Evolutionary conservation across 2,329 filamentous ascomycete genomes (phyloP).

Genomic region (Dothistroma septosporum): DNA sequence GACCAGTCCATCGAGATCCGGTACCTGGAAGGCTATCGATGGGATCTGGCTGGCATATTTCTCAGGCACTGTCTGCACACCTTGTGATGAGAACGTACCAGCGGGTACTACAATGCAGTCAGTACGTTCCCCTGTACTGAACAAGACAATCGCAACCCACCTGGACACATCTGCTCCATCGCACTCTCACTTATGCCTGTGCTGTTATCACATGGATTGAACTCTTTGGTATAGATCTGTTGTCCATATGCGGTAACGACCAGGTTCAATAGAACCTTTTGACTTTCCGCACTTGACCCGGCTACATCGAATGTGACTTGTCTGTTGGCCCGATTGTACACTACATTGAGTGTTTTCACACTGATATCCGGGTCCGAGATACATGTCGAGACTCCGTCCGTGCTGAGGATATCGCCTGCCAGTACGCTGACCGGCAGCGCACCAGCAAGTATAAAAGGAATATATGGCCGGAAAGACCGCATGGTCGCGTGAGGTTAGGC

Average conservation of each 20-base stretch:
- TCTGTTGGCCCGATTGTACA: slow-evolving; percentile 71
- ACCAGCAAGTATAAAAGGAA: slow-evolving; percentile 31
- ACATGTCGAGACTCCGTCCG: slow-evolving; percentile 75
- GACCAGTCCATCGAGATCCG: slow-evolving; percentile 82
- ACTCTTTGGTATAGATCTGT: slow-evolving; percentile 70
- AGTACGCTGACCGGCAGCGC: slow-evolving; percentile 49
- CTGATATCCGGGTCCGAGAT: slow-evolving; percentile 56
- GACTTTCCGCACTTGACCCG: slow-evolving; percentile 66
- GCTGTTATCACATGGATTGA: slow-evolving; percentile 70
- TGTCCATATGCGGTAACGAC: slow-evolving; percentile 80
- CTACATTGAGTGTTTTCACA: slow-evolving; percentile 70
- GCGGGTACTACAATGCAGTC: slow-evolving; percentile 57
- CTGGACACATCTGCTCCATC: slow-evolving; percentile 76
- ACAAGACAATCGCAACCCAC: slow-evolving; percentile 44
- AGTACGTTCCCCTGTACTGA: slow-evolving; percentile 4
- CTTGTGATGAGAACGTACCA: slow-evolving; percentile 68
- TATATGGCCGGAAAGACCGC: slow-evolving; percentile 26
- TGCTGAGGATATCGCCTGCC: slow-evolving; percentile 70
- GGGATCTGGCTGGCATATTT: slow-evolving; percentile 73
- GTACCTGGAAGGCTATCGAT: slow-evolving; percentile 80
- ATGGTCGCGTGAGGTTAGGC: slow-evolving; percentile 25
- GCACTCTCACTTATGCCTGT: slow-evolving; percentile 12
- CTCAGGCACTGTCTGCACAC: slow-evolving; percentile 66
- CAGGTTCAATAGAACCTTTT: slow-evolving; percentile 76
- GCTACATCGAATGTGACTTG: slow-evolving; percentile 76